These are phyloP conservation scores for Neckera pumila DNA, from an alignment of 225 moss, liverwort and hornwort genomes.

Conservation along the genomic window DNA sequence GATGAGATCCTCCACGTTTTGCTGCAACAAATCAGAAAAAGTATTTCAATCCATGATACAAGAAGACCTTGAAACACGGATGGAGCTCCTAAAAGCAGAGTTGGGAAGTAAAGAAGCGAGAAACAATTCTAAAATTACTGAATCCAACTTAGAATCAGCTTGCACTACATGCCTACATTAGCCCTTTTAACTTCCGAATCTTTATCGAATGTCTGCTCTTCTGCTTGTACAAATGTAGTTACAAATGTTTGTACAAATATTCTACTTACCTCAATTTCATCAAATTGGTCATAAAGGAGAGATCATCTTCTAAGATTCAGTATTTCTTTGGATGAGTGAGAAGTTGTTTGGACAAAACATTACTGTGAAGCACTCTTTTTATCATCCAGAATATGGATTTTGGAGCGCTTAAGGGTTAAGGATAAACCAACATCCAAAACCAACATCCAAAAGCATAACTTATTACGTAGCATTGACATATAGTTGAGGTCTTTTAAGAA, in stretches of 20 bases:
- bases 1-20: slow-evolving; percentile 61
- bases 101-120: not conserved
- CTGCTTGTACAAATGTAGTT: too few species aligned
- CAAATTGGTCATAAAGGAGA: not conserved
- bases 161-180: not conserved
- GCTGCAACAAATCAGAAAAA: slow-evolving; percentile 17
- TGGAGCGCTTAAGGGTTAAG: not conserved
- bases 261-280: not conserved
- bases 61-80: not conserved
- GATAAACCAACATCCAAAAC: not conserved
- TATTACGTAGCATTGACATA: not conserved
- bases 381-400: not conserved
- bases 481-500: not conserved
- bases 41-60: not conserved
- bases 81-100: not conserved
- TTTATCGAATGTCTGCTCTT: not conserved
- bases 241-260: not conserved
- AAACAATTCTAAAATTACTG: not conserved
- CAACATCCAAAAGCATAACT: not conserved
- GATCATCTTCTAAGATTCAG: not conserved
- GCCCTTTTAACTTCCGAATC: not conserved
- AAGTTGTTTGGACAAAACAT: too few species aligned
- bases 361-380: not conserved
- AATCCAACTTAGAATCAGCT: not conserved
- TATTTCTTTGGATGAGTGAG: not conserved